Evolutionary conservation across 2,329 filamentous ascomycete genomes (phyloP).

Genomic region (Colletotrichum simmondsii): DNA sequence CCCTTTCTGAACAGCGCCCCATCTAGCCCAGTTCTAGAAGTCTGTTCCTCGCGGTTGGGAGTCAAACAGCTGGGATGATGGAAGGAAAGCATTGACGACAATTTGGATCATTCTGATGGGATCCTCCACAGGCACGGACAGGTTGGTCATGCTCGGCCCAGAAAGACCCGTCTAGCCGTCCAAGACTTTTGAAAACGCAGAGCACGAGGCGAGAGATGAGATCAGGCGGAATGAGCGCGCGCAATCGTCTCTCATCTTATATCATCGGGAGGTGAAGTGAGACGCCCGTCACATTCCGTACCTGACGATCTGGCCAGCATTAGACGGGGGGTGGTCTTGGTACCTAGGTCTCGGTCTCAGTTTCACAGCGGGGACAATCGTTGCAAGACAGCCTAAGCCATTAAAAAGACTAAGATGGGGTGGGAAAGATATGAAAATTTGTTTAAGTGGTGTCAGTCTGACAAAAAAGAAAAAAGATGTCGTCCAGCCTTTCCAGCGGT

Average conservation of each 20-base stretch:
- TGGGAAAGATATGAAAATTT: not conserved
- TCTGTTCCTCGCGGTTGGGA: not conserved
- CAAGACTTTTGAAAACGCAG: not conserved
- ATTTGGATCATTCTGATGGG: not conserved
- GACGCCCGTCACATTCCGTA: slow-evolving; percentile 32
- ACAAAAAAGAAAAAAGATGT: slow-evolving; percentile 16
- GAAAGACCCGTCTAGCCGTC: not conserved
- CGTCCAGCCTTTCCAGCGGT: slow-evolving; percentile 23
- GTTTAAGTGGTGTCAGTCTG: not conserved
- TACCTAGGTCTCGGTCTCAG: slow-evolving; percentile 9
- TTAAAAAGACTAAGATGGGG: not conserved
- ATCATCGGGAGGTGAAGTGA: slow-evolving; percentile 26
- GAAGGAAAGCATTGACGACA: slow-evolving; percentile 5
- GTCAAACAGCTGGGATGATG: slow-evolving; percentile 11
- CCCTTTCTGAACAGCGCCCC: not conserved
- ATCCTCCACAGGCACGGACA: not conserved
- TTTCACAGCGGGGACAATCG: slow-evolving; percentile 25
- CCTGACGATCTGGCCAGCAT: slow-evolving; percentile 34
- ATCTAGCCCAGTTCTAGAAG: slow-evolving; percentile 21
- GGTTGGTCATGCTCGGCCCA: not conserved
- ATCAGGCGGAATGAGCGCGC: slow-evolving; percentile 10
- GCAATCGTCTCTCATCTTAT: slow-evolving; percentile 21
- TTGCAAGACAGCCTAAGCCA: slow-evolving; percentile 26
- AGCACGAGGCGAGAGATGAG: slow-evolving; percentile 11
- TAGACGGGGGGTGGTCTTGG: slow-evolving; percentile 10